A percentile compares a stretch with the other conserved stretches of the same genome.
Conservation (phyloP, 2,329 filamentous ascomycete species). For the Phaeosphaeriaceae sp. region DNA sequence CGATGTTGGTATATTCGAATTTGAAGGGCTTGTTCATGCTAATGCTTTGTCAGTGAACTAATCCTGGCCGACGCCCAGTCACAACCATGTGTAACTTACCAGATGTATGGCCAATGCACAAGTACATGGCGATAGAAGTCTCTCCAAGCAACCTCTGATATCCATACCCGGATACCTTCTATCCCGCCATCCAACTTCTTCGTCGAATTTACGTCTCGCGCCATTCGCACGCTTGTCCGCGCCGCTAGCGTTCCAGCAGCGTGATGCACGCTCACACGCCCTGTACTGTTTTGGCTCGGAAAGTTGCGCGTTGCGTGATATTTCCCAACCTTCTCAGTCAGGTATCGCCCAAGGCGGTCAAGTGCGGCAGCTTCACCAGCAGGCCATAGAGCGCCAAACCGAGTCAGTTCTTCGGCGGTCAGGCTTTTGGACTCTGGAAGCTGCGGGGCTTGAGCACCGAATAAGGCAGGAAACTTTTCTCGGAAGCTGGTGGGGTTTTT, state of each 20-base stretch:
- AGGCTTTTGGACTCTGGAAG: slow-evolving; percentile 70
- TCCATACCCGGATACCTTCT: slow-evolving; percentile 55
- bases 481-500: slow-evolving; percentile 61
- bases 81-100: too few relatives aligned
- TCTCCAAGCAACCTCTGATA: slow-evolving; percentile 60
- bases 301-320: slow-evolving; percentile 53
- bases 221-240: slow-evolving; percentile 56
- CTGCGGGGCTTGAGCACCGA: slow-evolving; percentile 38
- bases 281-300: slow-evolving; percentile 50
- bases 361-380: slow-evolving; percentile 54
- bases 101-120: slow-evolving; percentile 83
- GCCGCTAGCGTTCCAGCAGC: slow-evolving; percentile 54
- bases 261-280: slow-evolving; percentile 53
- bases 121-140: slow-evolving; percentile 68
- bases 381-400: slow-evolving; percentile 52
- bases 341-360: slow-evolving; percentile 49
- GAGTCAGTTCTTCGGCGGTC: slow-evolving; percentile 44
- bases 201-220: slow-evolving; percentile 55
- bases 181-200: slow-evolving; percentile 60
- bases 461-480: slow-evolving; percentile 54
- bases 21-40: slow-evolving; percentile 81
- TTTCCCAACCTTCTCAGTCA: slow-evolving; percentile 53
- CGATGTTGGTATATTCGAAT: slow-evolving; percentile 80
- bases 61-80: too few relatives aligned
- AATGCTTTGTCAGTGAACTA: slow-evolving; percentile 11